These are phyloP conservation scores for Ustilago crameri DNA, from an alignment of 1,284 basidiomycete species.

Conservation along the genomic window DNA sequence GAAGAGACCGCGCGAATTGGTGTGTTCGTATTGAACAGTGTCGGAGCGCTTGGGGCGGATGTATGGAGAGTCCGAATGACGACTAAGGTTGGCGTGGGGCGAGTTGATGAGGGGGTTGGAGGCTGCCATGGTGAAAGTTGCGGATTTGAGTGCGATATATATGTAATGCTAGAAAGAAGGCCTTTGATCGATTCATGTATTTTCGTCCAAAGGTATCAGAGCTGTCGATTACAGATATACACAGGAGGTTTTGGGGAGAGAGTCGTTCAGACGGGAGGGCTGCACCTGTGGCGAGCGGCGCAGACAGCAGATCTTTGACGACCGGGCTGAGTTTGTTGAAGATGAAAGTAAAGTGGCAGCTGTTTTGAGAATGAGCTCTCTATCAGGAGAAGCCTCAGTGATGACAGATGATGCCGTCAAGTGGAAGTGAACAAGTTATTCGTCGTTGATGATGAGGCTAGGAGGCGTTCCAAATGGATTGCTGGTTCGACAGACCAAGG, in stretches of 20 bases:
- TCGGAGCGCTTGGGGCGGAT: constrained; percentile 36
- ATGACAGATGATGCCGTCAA: too few relatives aligned
- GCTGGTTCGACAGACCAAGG: too few relatives aligned
- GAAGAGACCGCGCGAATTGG: constrained; percentile 11
- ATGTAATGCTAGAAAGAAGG: constrained; percentile 2
- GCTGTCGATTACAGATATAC: constrained; percentile 6
- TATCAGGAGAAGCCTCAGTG: too few relatives aligned
- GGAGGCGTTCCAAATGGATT: too few relatives aligned
- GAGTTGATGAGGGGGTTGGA: constrained; percentile 38
- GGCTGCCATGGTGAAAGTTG: constrained; percentile 24
- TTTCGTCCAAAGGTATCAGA: constrained; percentile 39
- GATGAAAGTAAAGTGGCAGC: too few relatives aligned
- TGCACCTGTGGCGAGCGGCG: not conserved
- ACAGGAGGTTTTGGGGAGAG: not conserved
- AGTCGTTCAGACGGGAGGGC: not conserved
- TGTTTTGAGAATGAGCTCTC: too few relatives aligned
- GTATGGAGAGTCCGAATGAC: constrained; percentile 17
- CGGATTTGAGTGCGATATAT: constrained; percentile 1
- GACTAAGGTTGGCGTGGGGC: constrained; percentile 17
- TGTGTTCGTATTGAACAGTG: constrained; percentile 12
- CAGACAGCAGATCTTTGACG: too few relatives aligned
- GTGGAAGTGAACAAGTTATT: too few relatives aligned
- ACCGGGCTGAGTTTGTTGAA: too few relatives aligned
- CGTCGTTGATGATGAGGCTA: too few relatives aligned
- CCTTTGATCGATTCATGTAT: constrained; percentile 43